Evolutionary conservation across 1,284 basidiomycete species (phyloP).

Genomic region (Hypsizygus ulmarius): DNA sequence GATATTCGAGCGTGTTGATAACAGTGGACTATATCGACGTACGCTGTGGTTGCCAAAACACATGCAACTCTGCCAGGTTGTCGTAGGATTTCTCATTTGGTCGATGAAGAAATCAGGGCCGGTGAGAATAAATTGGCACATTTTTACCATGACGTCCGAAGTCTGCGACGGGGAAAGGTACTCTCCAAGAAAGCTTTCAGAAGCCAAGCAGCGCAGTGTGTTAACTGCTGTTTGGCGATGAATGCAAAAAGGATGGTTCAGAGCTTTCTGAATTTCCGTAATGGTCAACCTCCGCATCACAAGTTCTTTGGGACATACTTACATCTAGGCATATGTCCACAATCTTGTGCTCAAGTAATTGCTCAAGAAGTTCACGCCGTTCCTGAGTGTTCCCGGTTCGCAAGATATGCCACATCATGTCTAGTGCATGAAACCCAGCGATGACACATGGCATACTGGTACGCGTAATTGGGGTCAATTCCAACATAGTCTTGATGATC

Average conservation of each 20-base stretch:
- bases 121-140: conserved; percentile 23
- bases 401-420: conserved; percentile 20
- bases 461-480: conserved; percentile 16
- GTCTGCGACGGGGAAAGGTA: conserved; percentile 15
- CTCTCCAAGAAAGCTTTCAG: conserved; percentile 23
- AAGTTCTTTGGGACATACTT: conserved; percentile 4
- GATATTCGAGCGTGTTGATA: background rate
- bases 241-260: conserved; percentile 21
- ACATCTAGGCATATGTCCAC: conserved; percentile 23
- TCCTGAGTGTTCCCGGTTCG: conserved; percentile 18
- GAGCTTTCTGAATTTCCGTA: conserved; percentile 15
- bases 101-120: conserved; percentile 22
- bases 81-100: conserved; percentile 17
- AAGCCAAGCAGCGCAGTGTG: conserved; percentile 19
- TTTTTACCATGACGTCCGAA: conserved; percentile 22
- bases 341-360: conserved; percentile 19
- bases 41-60: conserved; percentile 16
- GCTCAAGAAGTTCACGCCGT: conserved; percentile 20
- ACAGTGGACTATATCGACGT: background rate
- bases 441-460: conserved; percentile 14
- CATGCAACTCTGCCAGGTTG: conserved; percentile 27
- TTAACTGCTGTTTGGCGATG: conserved; percentile 22
- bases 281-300: background rate
- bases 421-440: conserved; percentile 23
- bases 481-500: conserved; percentile 24